phyloP scores from a whole-genome alignment of 202 grass and related monocot genomes.

The Dendrocalamus latiflorus region DNA sequence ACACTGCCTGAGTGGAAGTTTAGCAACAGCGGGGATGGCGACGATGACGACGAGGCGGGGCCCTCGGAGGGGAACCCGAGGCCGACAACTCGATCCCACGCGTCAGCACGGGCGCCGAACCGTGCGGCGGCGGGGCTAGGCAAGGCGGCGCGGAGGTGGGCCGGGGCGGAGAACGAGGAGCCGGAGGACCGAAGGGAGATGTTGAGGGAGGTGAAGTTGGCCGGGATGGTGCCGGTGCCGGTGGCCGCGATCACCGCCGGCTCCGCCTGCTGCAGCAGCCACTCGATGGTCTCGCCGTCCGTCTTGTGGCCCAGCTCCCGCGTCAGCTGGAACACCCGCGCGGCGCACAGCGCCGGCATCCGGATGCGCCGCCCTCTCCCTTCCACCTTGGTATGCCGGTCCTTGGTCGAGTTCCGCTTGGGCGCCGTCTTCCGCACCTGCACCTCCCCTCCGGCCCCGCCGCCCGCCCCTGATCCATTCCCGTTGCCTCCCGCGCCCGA shows the following conservation, averaged over 20 bases:
- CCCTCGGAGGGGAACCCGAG: slow-evolving; percentile 46
- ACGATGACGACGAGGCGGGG: slow-evolving; percentile 52
- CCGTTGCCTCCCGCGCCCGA: slow-evolving; percentile 17
- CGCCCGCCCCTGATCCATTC: slow-evolving; percentile 28
- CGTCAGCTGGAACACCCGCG: slow-evolving; percentile 91
- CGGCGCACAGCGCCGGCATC: slow-evolving; percentile 90
- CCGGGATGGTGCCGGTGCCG: slow-evolving; percentile 89
- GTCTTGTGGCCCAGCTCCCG: slow-evolving; percentile 95
- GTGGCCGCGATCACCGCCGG: slow-evolving; percentile 94
- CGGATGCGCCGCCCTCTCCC: slow-evolving; percentile 84
- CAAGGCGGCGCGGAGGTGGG: slow-evolving; percentile 61
- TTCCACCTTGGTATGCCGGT: slow-evolving; percentile 94
- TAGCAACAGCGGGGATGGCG: slow-evolving; percentile 65
- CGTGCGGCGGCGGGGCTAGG: slow-evolving; percentile 31
- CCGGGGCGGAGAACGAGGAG: slow-evolving; percentile 62
- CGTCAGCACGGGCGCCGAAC: slow-evolving; percentile 52
- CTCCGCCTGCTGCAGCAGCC: slow-evolving; percentile 91
- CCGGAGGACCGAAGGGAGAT: slow-evolving; percentile 96
- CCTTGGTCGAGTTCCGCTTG: slow-evolving; percentile 82
- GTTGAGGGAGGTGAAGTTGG: slow-evolving; percentile 96
- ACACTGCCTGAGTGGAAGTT: slow-evolving; percentile 86
- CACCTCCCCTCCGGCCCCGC: slow-evolving; percentile 7
- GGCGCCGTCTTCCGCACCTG: slow-evolving; percentile 51
- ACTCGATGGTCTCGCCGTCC: slow-evolving; percentile 97
- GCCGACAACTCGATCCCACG: slow-evolving; percentile 59